Evolutionary conservation across 2,329 filamentous ascomycete genomes (phyloP), one percentile per base, ranked within the genome.

Genomic region (Teratosphaeria pseudoeucalypti): DNA sequence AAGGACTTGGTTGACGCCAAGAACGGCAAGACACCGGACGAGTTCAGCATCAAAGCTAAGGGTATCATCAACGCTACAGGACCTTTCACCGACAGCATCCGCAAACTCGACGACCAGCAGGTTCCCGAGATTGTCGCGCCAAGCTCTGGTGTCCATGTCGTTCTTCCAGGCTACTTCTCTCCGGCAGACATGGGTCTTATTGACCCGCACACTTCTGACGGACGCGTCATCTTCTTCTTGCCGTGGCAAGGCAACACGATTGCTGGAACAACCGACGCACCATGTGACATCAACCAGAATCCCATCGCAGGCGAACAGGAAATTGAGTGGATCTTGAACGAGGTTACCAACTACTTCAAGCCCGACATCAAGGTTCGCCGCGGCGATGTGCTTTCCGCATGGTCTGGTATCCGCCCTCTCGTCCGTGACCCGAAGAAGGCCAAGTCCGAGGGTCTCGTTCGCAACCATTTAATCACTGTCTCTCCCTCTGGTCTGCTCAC

Each of bases 231-330:
- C 70, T 95, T 95, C 83, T 95, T 95, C 81, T 80, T 95, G 49
- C 90, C 90, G 26, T 95, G 90, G 90, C 90, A 95, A 76, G 90
- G 90, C 55, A 94, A 94, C 76, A 95, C 90, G 14, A 94, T 95
- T 70, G 90, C 90, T 54, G 90, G 90, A 62, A 95, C 90, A 5
- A 95, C 90, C 7, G 90, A 95, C 71, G 86, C 88, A 47, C 85
- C 89, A 2, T 88, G 86, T 43, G 77, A 81, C 34, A 89, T 95
- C 65, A 83, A 82, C 5, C 79, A 81, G 49, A 87, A 92, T 67
- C 90, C 90, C 0, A 72, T 91, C 34, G 88, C 90, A 9, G 86
- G 87, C 34, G 89, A 95, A 74, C 82, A 90, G 66, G 90, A 92
- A 66, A 94, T 95, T 67, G 82, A 89, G 68, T 95, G 90, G 89